phyloP scores from a whole-genome alignment of 2,329 filamentous ascomycete species.

The Colletotrichum brevisporum region DNA sequence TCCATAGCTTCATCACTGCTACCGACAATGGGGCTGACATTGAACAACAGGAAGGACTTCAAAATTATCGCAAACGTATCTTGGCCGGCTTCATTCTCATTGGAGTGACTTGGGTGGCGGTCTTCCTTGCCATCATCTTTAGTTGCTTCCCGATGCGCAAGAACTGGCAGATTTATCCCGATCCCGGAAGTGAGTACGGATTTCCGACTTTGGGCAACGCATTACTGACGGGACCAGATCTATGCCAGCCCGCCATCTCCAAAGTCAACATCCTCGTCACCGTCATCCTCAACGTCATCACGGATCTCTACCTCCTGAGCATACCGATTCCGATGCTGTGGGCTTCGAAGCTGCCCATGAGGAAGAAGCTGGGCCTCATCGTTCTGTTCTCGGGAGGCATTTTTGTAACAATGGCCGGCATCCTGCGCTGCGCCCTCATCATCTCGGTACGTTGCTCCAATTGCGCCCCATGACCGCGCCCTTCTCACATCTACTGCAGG shows the following conservation, averaged over 20 bases:
- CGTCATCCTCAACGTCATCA: slow-evolving; percentile 41
- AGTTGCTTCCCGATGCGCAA: slow-evolving; percentile 61
- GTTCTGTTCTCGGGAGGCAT: slow-evolving; percentile 56
- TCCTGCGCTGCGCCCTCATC: slow-evolving; percentile 51
- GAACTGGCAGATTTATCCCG: slow-evolving; percentile 68
- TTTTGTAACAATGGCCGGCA: slow-evolving; percentile 57
- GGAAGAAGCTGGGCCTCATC: slow-evolving; percentile 53
- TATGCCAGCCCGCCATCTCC: slow-evolving; percentile 42
- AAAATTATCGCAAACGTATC: slow-evolving; percentile 51
- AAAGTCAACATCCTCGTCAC: slow-evolving; percentile 40
- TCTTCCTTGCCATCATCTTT: slow-evolving; percentile 61
- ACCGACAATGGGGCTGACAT: slow-evolving; percentile 4
- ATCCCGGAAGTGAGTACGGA: slow-evolving; percentile 61
- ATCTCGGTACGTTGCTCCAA: slow-evolving; percentile 43
- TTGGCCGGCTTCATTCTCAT: slow-evolving; percentile 61
- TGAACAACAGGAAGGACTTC: slow-evolving; percentile 24
- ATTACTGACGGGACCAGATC: slow-evolving; percentile 53
- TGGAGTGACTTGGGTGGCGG: slow-evolving; percentile 59
- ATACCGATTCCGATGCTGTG: slow-evolving; percentile 45
- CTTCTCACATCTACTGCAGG: slow-evolving; percentile 12
- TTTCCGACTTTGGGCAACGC: too few relatives aligned
- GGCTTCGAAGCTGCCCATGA: slow-evolving; percentile 44
- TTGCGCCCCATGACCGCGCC: background rate
- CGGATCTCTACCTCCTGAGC: slow-evolving; percentile 42
- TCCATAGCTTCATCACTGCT: too few relatives aligned